Evolutionary conservation across 2,329 filamentous ascomycete species (phyloP), one percentile per base, ranked within the genome.

Genomic region (Pseudopyricularia javanii): DNA sequence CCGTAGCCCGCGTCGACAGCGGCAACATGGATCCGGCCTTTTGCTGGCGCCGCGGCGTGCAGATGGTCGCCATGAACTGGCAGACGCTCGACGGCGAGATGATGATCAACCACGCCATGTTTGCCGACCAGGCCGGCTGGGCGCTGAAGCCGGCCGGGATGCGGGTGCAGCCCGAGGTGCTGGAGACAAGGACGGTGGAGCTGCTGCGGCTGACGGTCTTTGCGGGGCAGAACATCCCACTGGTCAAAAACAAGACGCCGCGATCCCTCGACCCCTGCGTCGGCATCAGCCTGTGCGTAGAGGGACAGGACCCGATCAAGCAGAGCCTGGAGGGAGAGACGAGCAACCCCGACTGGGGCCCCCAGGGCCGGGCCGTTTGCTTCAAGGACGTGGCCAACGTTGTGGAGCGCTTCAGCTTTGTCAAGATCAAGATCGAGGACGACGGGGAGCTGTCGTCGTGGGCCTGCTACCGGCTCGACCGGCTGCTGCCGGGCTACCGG

Each of bases 1-100:
- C 81, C 3, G 77, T 79, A 56, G 83, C 91, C 34, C 59, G 60
- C 34, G 76, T 96, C 51, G 82, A 85, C 61, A 96, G 91, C 47
- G 88, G 87, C n/a, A 98, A 98, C 64, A 93, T 93, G 40, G 91
- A 97, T 61, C 93, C 93, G 1, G 83, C 90, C 57, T 82, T 82
- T 45, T 94, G 90, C 64, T 98, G 93, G 93, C 83, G 90, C 50
- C 83, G 88, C 52, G 93, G 93, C 28, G 91, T 96, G 20, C 93
- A 98, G 67, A 97, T 98, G 91, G 91, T 89, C 5, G 91, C 93
- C 17, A 78, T 97, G 66, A 98, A 98, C 66, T 97, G 93, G 91
- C 93, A 98, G 68, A 91, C 86, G 3, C 86, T 91, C 59, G 91
- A 97, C 64, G 82, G 93, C 54, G 88, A 88, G 45, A 94, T 96